These are phyloP conservation scores for Zymoseptoria tritici DNA, from an alignment of 2,329 filamentous ascomycete species.

Conservation along the genomic window DNA sequence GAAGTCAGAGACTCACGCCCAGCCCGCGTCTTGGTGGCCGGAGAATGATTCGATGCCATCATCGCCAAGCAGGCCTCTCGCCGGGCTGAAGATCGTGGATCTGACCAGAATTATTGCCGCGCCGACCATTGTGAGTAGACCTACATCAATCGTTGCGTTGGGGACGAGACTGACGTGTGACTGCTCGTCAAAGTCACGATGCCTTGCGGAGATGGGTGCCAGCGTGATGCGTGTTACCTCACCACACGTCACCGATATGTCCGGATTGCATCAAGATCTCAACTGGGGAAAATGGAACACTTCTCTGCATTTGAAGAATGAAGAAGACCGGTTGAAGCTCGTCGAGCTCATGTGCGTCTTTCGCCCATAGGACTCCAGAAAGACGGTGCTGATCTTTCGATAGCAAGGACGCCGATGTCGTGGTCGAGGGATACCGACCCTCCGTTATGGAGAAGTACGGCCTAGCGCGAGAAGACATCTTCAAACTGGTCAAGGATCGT, in stretches of 20 bases:
- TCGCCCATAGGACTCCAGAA: not conserved
- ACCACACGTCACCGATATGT: slow-evolving; percentile 54
- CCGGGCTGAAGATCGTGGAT: slow-evolving; percentile 65
- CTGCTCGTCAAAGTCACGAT: slow-evolving; percentile 48
- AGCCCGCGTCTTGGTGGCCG: slow-evolving; percentile 22
- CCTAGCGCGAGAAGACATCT: slow-evolving; percentile 36
- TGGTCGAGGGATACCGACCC: slow-evolving; percentile 46
- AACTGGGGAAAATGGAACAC: slow-evolving; percentile 46
- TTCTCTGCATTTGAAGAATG: slow-evolving; percentile 37
- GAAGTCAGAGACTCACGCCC: slow-evolving; percentile 5
- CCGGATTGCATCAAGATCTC: slow-evolving; percentile 39
- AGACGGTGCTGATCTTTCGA: not conserved
- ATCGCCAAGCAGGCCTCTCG: slow-evolving; percentile 34
- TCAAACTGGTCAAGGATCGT: slow-evolving; percentile 36
- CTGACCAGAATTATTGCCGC: slow-evolving; percentile 69
- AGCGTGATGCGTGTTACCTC: slow-evolving; percentile 66
- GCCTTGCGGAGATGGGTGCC: slow-evolving; percentile 68
- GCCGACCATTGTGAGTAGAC: slow-evolving; percentile 41
- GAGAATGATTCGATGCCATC: slow-evolving; percentile 22
- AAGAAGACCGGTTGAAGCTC: slow-evolving; percentile 34
- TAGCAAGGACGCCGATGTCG: slow-evolving; percentile 41
- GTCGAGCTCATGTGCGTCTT: slow-evolving; percentile 31
- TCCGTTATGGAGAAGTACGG: slow-evolving; percentile 43
- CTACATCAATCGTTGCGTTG: not conserved
- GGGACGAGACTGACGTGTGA: not conserved